Conservation (phyloP, 306 rosid genomes). For the Bauhinia variegata region DNA sequence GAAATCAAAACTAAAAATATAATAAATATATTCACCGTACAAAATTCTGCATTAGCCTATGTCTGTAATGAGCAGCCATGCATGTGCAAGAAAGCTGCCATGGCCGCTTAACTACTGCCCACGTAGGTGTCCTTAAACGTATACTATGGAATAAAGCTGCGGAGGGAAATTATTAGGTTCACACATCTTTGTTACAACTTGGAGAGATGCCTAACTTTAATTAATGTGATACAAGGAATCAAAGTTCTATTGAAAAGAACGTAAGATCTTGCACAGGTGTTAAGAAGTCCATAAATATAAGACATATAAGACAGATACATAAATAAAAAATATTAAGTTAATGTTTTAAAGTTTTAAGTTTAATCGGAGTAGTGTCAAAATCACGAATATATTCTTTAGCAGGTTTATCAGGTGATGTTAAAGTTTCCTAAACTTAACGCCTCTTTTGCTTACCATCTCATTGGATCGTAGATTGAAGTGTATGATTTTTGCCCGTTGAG, state of each 20-base stretch:
- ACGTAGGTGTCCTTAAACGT: neutral
- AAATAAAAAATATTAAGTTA: too few relatives aligned
- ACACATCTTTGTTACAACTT: conserved; percentile 7
- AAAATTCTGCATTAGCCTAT: neutral
- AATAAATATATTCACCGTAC: neutral
- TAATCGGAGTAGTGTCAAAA: too few relatives aligned
- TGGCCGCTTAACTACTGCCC: neutral
- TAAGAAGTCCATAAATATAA: too few relatives aligned
- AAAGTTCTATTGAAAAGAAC: neutral
- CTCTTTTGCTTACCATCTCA: neutral
- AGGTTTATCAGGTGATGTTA: too few relatives aligned
- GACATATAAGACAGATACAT: too few relatives aligned
- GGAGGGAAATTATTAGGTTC: neutral
- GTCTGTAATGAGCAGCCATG: neutral
- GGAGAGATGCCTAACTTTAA: conserved; percentile 25
- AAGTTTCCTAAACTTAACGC: too few relatives aligned
- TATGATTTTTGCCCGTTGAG: neutral
- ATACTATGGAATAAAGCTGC: neutral
- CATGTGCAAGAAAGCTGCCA: neutral
- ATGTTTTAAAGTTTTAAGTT: too few relatives aligned
- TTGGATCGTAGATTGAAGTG: neutral
- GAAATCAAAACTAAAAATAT: too few relatives aligned
- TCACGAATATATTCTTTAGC: too few relatives aligned
- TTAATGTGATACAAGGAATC: conserved; percentile 11
- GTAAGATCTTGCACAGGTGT: too few relatives aligned